Evolutionary conservation across 176 grass and related monocot genomes (phyloP).

Genomic region (Cenchrus purpureus): DNA sequence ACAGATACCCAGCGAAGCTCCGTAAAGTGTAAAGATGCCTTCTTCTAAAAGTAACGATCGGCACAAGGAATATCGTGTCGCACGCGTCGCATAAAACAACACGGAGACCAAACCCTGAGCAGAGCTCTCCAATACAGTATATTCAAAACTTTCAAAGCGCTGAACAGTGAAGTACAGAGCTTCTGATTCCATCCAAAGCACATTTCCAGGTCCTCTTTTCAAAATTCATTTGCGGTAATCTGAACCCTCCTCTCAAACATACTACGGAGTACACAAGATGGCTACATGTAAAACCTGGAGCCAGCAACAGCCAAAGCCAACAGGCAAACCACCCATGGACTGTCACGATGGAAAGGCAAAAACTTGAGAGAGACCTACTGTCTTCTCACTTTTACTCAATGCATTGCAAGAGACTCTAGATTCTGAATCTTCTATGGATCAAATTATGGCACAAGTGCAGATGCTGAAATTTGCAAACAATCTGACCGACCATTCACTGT

Average conservation of each 20-base stretch:
- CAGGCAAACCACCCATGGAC: background rate
- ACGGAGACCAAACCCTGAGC: background rate
- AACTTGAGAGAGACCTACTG: constrained; percentile 18
- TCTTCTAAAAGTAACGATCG: constrained; percentile 14
- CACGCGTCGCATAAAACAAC: constrained; percentile 20
- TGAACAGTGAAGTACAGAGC: background rate
- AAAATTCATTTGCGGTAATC: background rate
- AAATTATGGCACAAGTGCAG: background rate
- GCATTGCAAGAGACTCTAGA: constrained; percentile 19
- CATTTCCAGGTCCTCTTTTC: background rate
- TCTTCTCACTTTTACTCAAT: background rate
- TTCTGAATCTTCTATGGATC: background rate
- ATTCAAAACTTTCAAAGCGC: background rate
- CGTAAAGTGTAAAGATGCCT: constrained; percentile 22
- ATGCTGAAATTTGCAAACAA: background rate
- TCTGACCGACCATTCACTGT: constrained; percentile 39
- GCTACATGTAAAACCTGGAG: background rate
- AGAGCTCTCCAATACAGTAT: too few species aligned
- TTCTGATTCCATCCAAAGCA: background rate
- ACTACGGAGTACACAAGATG: background rate
- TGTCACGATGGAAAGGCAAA: constrained; percentile 20
- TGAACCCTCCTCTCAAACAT: constrained; percentile 7
- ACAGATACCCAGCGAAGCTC: constrained; percentile 1
- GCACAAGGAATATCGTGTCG: constrained; percentile 5
- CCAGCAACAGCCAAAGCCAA: background rate